A percentile compares a stretch with the other conserved stretches of the same genome.
phyloP scores from a whole-genome alignment of 2,329 filamentous ascomycete genomes.

The Daldinia eschscholtzii region DNA sequence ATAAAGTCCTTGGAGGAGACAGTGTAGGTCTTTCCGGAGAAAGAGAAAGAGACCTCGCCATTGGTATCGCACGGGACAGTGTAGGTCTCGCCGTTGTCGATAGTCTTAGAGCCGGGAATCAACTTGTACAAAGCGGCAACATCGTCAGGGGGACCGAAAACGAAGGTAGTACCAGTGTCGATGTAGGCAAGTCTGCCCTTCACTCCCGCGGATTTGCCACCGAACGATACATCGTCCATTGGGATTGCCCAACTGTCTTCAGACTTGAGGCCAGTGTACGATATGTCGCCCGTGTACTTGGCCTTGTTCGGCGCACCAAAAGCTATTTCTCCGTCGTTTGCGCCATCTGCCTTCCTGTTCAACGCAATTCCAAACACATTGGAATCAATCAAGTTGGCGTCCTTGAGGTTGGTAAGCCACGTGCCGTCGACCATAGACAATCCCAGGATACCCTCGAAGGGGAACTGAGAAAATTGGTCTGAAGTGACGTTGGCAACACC shows the following conservation, averaged over 20 bases:
- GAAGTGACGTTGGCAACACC: conserved; percentile 80
- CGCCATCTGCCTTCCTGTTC: conserved; percentile 73
- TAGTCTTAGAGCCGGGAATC: conserved; percentile 71
- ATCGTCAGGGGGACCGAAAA: conserved; percentile 77
- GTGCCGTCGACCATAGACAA: conserved; percentile 77
- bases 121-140: conserved; percentile 75
- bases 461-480: conserved; percentile 79
- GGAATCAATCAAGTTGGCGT: conserved; percentile 66
- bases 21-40: conserved; percentile 75
- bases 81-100: conserved; percentile 72
- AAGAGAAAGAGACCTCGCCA: conserved; percentile 71
- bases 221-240: conserved; percentile 73
- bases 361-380: conserved; percentile 81
- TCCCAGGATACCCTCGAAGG: conserved; percentile 90
- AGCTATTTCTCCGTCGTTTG: conserved; percentile 79
- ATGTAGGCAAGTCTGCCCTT: conserved; percentile 75
- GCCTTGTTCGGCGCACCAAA: conserved; percentile 78
- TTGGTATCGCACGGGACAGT: conserved; percentile 79
- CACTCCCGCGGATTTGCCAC: conserved; percentile 69
- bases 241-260: conserved; percentile 76
- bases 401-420: conserved; percentile 73
- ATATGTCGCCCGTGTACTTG: conserved; percentile 76
- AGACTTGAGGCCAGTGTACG: conserved; percentile 70
- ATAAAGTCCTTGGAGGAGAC: conserved; percentile 81
- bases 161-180: conserved; percentile 86